Evolutionary conservation across 2,329 filamentous ascomycete genomes (phyloP), one percentile per base, ranked within the genome.

Genomic region (Neospermospora avenae): DNA sequence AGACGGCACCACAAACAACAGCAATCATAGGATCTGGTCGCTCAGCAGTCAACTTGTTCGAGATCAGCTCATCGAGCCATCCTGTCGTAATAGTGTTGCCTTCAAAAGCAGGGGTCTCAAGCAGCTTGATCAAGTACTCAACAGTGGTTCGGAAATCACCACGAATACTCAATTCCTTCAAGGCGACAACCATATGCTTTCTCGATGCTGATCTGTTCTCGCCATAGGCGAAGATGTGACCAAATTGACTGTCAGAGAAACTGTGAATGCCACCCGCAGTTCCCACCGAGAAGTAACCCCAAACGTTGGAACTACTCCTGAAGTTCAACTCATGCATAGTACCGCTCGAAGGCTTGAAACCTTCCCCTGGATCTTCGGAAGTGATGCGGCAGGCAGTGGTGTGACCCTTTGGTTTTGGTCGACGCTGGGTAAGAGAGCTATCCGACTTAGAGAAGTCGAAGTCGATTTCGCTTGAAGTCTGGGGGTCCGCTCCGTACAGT

Each of bases 281-380:
- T 80, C 93, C 91, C 75, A 99, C 95, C 56, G 95, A 99, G 86
- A 99, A 99, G 79, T 99, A 99, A 83, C 95, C 95, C 95, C 95
- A 99, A 59, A 98, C 95, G 69, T 99, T 99, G 65, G 95, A 98
- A 75, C 92, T 96, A 80, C 90, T 96, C 74, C 95, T 86, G 86
- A 99, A 99, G 83, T 99, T 99, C 73, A 99, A 81, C 74, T 99
- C 95, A 80, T 98, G 95, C 86, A 99, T 96, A 56, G 93, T 96
- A 86, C 95, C 95, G 72, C 93, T 96, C 48, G 95, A 99, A 60
- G 95, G 95, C 84, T 99, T 99, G 86, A 99, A 99, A 56, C 95
- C 95, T 82, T 99, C 95, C 71, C 96, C 95, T 10, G 95, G 95
- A 75, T 99, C 95, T 77, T 99, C 95, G 0, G 95, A 99, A 25